Conservation (phyloP, 1,284 basidiomycete species). For the Bondarzewia mesenterica region DNA sequence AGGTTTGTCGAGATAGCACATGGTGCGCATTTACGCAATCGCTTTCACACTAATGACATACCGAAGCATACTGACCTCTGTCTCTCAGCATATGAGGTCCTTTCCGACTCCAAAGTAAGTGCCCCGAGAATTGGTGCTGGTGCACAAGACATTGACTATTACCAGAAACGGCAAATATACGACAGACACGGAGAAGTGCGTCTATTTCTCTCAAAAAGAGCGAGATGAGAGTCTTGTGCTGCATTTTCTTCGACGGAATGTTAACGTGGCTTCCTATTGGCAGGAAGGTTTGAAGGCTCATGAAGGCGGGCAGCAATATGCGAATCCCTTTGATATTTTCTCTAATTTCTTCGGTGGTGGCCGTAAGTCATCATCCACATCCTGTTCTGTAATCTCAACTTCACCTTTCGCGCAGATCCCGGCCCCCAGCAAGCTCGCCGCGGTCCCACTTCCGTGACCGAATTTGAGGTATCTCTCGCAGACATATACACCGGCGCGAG, state of each 20-base stretch:
- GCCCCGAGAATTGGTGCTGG: not conserved
- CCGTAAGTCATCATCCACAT: slow-evolving; percentile 31
- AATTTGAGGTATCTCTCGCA: slow-evolving; percentile 80
- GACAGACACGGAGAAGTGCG: slow-evolving; percentile 83
- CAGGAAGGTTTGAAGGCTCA: slow-evolving; percentile 82
- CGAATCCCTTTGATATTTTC: slow-evolving; percentile 94
- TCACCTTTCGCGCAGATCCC: slow-evolving; percentile 10
- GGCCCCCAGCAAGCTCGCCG: slow-evolving; percentile 60
- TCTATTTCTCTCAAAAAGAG: not conserved
- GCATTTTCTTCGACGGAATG: not conserved
- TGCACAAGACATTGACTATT: slow-evolving; percentile 2
- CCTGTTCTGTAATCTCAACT: slow-evolving; percentile 1
- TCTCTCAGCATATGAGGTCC: slow-evolving; percentile 79
- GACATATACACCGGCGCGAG: slow-evolving; percentile 84
- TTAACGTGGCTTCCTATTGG: slow-evolving; percentile 1
- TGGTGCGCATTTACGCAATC: slow-evolving; percentile 39
- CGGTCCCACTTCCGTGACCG: slow-evolving; percentile 77
- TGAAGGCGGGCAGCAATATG: slow-evolving; percentile 63
- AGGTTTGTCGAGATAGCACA: slow-evolving; percentile 86
- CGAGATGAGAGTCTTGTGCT: too few relatives aligned
- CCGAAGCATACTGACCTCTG: slow-evolving; percentile 2
- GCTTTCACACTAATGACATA: not conserved
- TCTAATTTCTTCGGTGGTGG: slow-evolving; percentile 84
- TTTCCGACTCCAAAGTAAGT: slow-evolving; percentile 73
- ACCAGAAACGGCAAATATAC: slow-evolving; percentile 83